Conservation (phyloP, 495 filamentous ascomycete genomes). For the Antarctomyces pellizariae region DNA sequence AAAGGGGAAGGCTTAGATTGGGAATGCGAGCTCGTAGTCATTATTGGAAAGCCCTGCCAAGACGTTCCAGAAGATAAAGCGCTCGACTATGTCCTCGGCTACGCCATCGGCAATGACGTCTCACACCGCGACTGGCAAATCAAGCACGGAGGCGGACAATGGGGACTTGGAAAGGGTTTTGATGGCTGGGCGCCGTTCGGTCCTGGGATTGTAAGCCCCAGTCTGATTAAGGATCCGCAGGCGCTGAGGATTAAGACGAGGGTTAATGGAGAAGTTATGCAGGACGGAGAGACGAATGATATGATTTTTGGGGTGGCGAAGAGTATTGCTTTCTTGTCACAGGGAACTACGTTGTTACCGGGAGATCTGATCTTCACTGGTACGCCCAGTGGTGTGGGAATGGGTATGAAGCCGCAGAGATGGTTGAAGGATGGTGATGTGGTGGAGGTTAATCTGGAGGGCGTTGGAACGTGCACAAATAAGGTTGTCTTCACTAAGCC, state of each 20-base stretch:
- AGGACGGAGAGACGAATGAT: conserved; percentile 52
- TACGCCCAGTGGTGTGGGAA: conserved; percentile 64
- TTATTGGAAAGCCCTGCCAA: conserved; percentile 49
- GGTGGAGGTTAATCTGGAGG: conserved; percentile 52
- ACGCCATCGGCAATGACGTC: conserved; percentile 63
- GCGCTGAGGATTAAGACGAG: conserved; percentile 38
- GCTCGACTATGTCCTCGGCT: conserved; percentile 55
- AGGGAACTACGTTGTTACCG: conserved; percentile 52
- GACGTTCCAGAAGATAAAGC: conserved; percentile 45
- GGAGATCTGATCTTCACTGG: conserved; percentile 75
- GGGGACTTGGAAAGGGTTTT: conserved; percentile 64
- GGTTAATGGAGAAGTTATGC: conserved; percentile 48
- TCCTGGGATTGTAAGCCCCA: conserved; percentile 48
- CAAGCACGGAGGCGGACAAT: conserved; percentile 56
- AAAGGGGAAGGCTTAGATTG: conserved; percentile 46
- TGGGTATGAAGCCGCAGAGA: conserved; percentile 45
- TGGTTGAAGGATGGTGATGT: conserved; percentile 65
- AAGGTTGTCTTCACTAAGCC: conserved; percentile 40
- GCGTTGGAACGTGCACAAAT: conserved; percentile 48
- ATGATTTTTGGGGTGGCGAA: conserved; percentile 63
- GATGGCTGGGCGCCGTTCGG: conserved; percentile 81
- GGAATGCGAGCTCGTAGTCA: conserved; percentile 59
- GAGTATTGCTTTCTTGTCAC: conserved; percentile 51
- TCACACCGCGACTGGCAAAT: conserved; percentile 73
- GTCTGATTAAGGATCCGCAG: conserved; percentile 48